Conservation (phyloP, 169 alveolate genomes). For the Prorocentrum cordatum region DNA sequence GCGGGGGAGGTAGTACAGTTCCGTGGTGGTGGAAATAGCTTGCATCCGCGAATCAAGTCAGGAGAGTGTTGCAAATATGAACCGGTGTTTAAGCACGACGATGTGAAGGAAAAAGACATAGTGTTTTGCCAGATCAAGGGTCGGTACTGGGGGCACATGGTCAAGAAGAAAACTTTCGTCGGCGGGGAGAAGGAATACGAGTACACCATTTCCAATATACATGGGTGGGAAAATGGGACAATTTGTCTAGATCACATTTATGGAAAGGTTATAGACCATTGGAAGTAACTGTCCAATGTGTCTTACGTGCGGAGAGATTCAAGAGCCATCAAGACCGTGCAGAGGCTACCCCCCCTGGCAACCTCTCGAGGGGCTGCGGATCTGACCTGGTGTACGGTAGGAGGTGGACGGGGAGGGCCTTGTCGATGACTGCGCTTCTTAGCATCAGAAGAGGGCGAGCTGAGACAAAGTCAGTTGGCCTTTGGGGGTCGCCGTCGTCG, state of each 20-base stretch:
- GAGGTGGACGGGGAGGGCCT: no score
- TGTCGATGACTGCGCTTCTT: no score
- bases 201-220: background rate
- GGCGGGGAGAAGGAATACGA: background rate
- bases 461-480: no score
- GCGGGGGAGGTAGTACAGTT: background rate
- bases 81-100: background rate
- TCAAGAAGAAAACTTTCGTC: background rate
- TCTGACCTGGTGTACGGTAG: no score
- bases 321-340: no score
- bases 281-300: background rate
- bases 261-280: background rate
- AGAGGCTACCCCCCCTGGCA: no score
- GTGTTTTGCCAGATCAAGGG: constrained; percentile 5
- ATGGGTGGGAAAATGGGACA: background rate
- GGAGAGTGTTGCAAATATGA: background rate
- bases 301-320: no score
- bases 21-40: background rate
- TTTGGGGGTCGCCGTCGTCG: no score
- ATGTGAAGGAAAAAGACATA: background rate
- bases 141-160: constrained; percentile 2
- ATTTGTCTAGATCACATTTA: background rate
- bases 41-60: background rate
- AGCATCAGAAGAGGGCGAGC: no score
- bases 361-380: no score